phyloP scores from a whole-genome alignment of 2,329 filamentous ascomycete species.

The Lachnellula cervina region DNA sequence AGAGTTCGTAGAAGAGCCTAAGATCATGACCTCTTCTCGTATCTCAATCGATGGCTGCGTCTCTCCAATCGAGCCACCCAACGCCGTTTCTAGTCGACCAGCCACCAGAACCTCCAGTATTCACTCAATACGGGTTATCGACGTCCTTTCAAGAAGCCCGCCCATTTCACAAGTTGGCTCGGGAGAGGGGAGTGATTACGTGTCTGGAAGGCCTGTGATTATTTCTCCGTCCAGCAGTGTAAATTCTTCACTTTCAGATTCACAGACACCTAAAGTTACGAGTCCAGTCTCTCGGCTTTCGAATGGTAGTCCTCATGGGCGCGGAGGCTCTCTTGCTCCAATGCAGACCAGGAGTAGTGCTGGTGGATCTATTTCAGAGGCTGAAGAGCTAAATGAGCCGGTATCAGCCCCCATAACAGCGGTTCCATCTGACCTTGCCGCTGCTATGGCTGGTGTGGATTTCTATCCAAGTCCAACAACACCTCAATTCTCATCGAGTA shows the following conservation, averaged over 20 bases:
- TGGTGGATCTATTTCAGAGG: slow-evolving; percentile 27
- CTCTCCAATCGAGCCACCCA: slow-evolving; percentile 21
- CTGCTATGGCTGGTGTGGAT: slow-evolving; percentile 25
- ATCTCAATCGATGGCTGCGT: slow-evolving; percentile 28
- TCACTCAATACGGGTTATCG: slow-evolving; percentile 31
- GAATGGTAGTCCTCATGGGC: slow-evolving; percentile 21
- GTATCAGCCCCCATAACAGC: slow-evolving; percentile 15
- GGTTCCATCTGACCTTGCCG: slow-evolving; percentile 22
- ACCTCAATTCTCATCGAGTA: slow-evolving; percentile 2
- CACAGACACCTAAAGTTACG: slow-evolving; percentile 18
- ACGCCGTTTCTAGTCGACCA: slow-evolving; percentile 19
- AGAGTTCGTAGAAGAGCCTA: slow-evolving; percentile 29
- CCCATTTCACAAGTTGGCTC: slow-evolving; percentile 19
- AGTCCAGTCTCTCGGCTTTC: slow-evolving; percentile 23
- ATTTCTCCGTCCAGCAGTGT: slow-evolving; percentile 23
- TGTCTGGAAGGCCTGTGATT: slow-evolving; percentile 11
- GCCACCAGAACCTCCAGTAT: slow-evolving; percentile 28
- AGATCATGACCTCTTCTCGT: slow-evolving; percentile 33
- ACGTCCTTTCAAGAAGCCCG: slow-evolving; percentile 27
- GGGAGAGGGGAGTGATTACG: slow-evolving; percentile 17
- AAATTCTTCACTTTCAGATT: slow-evolving; percentile 16
- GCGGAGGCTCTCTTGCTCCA: slow-evolving; percentile 19
- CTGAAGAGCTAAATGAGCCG: slow-evolving; percentile 21
- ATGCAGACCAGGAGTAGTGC: slow-evolving; percentile 20
- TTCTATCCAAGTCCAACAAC: slow-evolving; percentile 15